Evolutionary conservation across 345 rosid genomes (phyloP), one percentile per base, ranked within the genome.

Genomic region (Lepidium sativum): DNA sequence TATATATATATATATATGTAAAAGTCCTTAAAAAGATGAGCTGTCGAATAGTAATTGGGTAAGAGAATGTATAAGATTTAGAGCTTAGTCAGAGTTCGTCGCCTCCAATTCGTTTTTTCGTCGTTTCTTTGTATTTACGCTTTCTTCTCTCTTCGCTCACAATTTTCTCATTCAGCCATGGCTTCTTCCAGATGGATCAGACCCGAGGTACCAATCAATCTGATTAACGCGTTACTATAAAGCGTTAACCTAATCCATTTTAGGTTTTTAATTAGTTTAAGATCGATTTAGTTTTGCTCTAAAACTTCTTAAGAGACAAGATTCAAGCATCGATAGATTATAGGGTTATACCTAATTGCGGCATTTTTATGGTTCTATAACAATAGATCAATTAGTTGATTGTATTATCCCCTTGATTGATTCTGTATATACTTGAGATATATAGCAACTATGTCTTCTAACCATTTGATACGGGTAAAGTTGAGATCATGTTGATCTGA

Each of bases 171-270:
- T 63, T 35, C 47, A 34, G 43, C 33, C 10, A 63, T 63, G 47
- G 35, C 17, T 63, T 6, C 68, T 23, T 63, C 58, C 37, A 37
- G 57, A 63, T 63, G 68, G 67, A 63, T 63, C 37, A 63, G 57
- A 25, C 67, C 67, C 23, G 57, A 63, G 67, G 67, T 63, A 45
- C 12, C 3, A 4, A 48, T 12, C 9, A 4, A 43, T 48, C 16
- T 33, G 17, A 12, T 48, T 32, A 2, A n/a, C n/a, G n/a, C 37
- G 11, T 63, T 35, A 21, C 65, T n/a, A 21, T 8, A 13, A 39
- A 39, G n/a, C 9, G 6, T 40, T n/a, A 0, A 23, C 16, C 9
- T 10, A 29, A 35, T 35, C 14, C 14, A 21, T 61, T 23, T 9
- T 23, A 23, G 21, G 45, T 9, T 63, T 9, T 47, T 32, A 29